A percentile compares a stretch with the other conserved stretches of the same genome.
These are phyloP conservation scores for Clitopilus passeckerianus DNA, from an alignment of 768 basidiomycete genomes.

Conservation along the genomic window DNA sequence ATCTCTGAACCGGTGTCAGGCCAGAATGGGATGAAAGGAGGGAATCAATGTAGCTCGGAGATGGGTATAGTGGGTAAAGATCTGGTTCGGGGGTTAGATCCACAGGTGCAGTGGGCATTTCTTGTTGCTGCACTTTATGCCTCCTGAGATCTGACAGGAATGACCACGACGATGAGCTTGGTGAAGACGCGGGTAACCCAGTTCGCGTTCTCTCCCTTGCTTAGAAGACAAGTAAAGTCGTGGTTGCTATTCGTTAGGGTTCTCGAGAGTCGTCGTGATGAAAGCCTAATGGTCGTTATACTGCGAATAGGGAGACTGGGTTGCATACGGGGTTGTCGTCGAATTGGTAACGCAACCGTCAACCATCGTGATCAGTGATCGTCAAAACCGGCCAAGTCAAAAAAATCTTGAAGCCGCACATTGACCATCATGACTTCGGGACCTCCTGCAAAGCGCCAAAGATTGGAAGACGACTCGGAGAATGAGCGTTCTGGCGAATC, in stretches of 20 bases:
- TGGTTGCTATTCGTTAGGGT: too few relatives aligned
- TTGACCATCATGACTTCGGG: constrained; percentile 7
- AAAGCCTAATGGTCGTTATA: too few relatives aligned
- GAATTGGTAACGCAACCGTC: background rate
- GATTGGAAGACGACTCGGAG: constrained; percentile 24
- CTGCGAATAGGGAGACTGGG: background rate
- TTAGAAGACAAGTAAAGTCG: too few relatives aligned
- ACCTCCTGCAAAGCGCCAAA: constrained; percentile 9
- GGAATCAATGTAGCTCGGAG: constrained; percentile 51
- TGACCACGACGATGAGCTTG: background rate
- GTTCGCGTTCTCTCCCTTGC: background rate
- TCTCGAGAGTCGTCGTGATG: too few relatives aligned
- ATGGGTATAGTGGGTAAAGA: constrained; percentile 75
- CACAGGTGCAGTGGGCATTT: constrained; percentile 17
- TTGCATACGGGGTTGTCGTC: background rate
- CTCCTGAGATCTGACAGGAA: background rate
- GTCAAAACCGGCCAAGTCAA: background rate
- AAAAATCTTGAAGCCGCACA: constrained; percentile 9
- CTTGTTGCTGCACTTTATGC: background rate
- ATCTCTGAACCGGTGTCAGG: constrained; percentile 62
- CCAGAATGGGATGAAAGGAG: constrained; percentile 66
- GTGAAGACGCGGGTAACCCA: background rate
- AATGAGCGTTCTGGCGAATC: constrained; percentile 17
- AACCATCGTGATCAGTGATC: constrained; percentile 5
- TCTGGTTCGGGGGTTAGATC: constrained; percentile 76